Conservation (phyloP, 176 grass and related monocot genomes). For the Bothriochloa decipiens region DNA sequence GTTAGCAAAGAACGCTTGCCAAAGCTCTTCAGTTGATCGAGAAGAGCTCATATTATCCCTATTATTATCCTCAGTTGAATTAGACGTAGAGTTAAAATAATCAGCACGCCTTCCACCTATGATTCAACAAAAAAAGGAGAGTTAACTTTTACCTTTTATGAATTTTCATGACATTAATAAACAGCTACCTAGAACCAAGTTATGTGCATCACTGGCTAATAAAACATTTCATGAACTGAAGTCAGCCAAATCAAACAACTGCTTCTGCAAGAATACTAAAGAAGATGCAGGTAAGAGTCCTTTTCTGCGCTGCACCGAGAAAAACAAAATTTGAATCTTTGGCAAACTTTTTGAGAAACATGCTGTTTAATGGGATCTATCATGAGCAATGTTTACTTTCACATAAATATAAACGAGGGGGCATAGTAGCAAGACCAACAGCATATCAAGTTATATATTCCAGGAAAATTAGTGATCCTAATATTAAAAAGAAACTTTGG, state of each 20-base stretch:
- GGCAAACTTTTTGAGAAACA: background rate
- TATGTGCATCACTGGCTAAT: background rate
- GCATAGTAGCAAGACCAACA: background rate
- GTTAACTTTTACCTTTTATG: constrained; percentile 12
- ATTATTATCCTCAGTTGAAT: constrained; percentile 42
- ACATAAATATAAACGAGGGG: background rate
- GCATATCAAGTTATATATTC: no score
- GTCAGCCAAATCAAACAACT: background rate
- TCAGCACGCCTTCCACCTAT: constrained; percentile 43
- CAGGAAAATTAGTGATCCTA: no score
- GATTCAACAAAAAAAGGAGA: constrained; percentile 24
- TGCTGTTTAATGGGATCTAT: background rate
- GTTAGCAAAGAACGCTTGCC: constrained; percentile 96
- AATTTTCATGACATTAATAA: constrained; percentile 36
- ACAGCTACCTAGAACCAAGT: background rate
- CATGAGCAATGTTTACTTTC: background rate
- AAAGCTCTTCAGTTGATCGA: constrained; percentile 70
- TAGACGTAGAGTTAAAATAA: constrained; percentile 44
- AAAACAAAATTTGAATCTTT: background rate
- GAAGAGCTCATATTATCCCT: constrained; percentile 32
- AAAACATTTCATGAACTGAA: constrained; percentile 13
- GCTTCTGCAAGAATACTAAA: constrained; percentile 14
- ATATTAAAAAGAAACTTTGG: background rate
- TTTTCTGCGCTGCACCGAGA: background rate
- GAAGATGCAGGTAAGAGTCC: background rate